Evolutionary conservation across 2,329 filamentous ascomycete genomes (phyloP), one percentile per base, ranked within the genome.

Genomic region (Fusarium sp.): DNA sequence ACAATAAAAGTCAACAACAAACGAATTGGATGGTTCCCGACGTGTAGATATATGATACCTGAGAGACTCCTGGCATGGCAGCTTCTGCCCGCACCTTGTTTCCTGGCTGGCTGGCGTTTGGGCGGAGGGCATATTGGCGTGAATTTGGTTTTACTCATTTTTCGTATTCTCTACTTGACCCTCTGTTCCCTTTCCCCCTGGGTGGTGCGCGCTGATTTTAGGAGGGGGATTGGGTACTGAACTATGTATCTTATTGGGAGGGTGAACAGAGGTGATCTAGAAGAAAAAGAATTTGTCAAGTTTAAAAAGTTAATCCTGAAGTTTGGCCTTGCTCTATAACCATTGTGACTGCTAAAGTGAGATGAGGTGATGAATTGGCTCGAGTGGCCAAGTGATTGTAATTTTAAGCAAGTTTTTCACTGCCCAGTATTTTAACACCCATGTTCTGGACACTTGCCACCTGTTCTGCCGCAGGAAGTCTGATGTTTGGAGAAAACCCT

Each of bases 1-100:
- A 63, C 62, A 57, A 58, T 60, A 51, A 67, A 69, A 67, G 65
- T 53, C 63, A 69, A 70, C 55, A 53, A 61, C 36, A 56, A 57
- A 70, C 62, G 67, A 66, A 9, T 67, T 73, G 72, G 70, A 73
- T 55, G 69, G 69, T 70, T 72, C 69, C 65, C 62, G 69, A 69
- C 69, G 73, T 74, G 72, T 75, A 74, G 71, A 73, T 73, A 74
- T 75, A 74, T 75, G 73, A 79, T 79, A 79, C 74, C 77, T 78
- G 74, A 75, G 73, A 75, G 73, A 74, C 72, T 74, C 63, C 56
- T 72, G 71, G 72, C 69, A 72, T 70, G 70, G 70, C 71, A 76
- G 65, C 53, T 69, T 64, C 71, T 75, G 69, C 70, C 72, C 61
- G 62, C 64, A 70, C 61, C 69, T 74, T 69, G 68, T 70, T 75